Evolutionary conservation across 2,329 filamentous ascomycete genomes (phyloP), one percentile per base, ranked within the genome.

Genomic region (Fusarium annulatum): DNA sequence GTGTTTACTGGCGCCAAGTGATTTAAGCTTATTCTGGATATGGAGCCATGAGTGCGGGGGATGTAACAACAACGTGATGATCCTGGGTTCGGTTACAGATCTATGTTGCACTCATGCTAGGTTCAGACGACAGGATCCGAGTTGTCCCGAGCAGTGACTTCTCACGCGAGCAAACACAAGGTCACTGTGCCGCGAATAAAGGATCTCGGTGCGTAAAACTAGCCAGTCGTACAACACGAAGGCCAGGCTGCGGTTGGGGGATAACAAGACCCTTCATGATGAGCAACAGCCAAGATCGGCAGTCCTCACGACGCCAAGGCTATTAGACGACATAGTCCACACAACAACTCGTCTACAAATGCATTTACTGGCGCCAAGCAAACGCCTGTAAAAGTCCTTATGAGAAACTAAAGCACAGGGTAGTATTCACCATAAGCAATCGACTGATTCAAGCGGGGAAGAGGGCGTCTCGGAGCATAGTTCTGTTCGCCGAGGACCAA

Each of bases 401-500:
- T 36, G 15, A 34, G 10, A 58, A n/a, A 15, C 15, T 28, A 41
- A 9, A 39, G 52, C 21, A 41, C n/a, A 59, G 28, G 43, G 64
- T 57, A 23, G 49, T 38, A 64, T 57, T 69, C 33, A 33, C 39
- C 45, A 45, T 66, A 52, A 59, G 65, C 45, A 66, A 71, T 63
- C 48, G 55, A 43, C 69, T 62, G 71, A 67, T 61, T 42, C 52
- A 64, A 34, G 63, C 45, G 60, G 65, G 57, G 69, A 59, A 60
- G 21, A 45, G 19, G 16, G 18, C 34, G 16, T 19, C 41, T 72
- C 71, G 71, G 71, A 43, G 62, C 28, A 57, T 72, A 73, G 36
- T 72, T 73, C 69, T 73, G 52, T 60, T 60, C n/a, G 33, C 71
- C 71, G 71, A 74, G 5, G 34, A 8, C 67, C 56, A 69, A 64